Base-by-base conservation (phyloP, 176 grass and related monocot species). In the Paspalum notatum region DNA sequence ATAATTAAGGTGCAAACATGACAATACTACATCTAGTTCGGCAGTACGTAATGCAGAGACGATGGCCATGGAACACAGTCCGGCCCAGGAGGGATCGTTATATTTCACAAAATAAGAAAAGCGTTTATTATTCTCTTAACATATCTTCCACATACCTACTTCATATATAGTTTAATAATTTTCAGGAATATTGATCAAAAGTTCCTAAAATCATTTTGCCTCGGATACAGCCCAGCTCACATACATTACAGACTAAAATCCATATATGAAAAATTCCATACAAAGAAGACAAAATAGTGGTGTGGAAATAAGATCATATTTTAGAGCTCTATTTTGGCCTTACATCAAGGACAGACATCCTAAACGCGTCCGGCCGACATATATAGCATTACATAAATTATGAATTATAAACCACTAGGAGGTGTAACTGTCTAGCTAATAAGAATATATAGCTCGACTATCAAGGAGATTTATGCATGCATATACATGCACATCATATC, bases 291-390 rank as follows among this genome's bases (percentile, higher is more conserved):
- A 47, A 9, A 26, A 42, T 3, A 26, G 32, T 3, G 15, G 1
- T 0, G 0, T 37, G 37, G 11, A n/a, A 18, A 49, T 50, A 73
- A 42, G 12, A 83, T 21, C 7, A 42, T 67, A 18, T 51, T 80
- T 22, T 49, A 84, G 39, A 80, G 43, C 51, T 69, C 37, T 53
- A 75, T 41, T 49, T 49, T 16, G 44, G 53, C 69, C 81, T 72
- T 72, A 45, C 26, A 79, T 71, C 9, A 51, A 71, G 61, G 44
- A 53, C 45, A 68, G 79, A 80, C 69, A 84, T 79, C 75, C 62
- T 62, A 80, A 62, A 14, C 45, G 24, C 20, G 9, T 64, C 68
- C 78, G 60, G 7, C 49, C 54, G 57, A 81, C 48, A 80, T 16
- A 27, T 43, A 42, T 67, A 52, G 17, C 81, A 62, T 62, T 80